Conservation (phyloP, 176 grass and related monocot species). For the Oryza glaberrima region DNA sequence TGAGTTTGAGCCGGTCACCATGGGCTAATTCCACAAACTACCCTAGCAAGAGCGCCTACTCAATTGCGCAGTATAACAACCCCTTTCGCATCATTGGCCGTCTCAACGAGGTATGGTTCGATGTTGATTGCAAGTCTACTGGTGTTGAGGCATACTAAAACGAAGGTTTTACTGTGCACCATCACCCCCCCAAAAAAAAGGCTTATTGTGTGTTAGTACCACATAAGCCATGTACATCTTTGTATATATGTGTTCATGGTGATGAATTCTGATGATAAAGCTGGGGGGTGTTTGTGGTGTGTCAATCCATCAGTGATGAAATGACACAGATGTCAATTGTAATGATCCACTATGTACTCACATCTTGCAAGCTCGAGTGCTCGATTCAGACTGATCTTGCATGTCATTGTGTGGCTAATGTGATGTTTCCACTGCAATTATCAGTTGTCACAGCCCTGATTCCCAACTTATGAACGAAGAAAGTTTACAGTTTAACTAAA, state of each 20-base stretch:
- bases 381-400: not conserved
- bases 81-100: constrained; percentile 71
- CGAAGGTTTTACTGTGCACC: constrained; percentile 1
- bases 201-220: not conserved
- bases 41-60: constrained; percentile 59
- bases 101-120: constrained; percentile 85
- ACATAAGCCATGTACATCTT: not conserved
- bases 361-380: not conserved
- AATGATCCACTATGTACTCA: not conserved
- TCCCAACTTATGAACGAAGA: not conserved
- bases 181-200: not conserved
- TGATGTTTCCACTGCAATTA: not conserved
- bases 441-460: not conserved
- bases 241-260: constrained; percentile 3
- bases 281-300: not conserved
- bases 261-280: not conserved
- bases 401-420: not conserved
- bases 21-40: constrained; percentile 69
- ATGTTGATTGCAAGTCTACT: constrained; percentile 63
- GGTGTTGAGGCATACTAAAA: constrained; percentile 55
- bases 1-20: constrained; percentile 61
- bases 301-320: not conserved
- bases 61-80: constrained; percentile 77
- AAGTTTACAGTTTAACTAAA: too few species aligned
- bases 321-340: not conserved